A percentile compares a stretch with the other conserved stretches of the same genome.
Evolutionary conservation across 257 asterid genomes (phyloP).

Genomic region (Solanum lycopersicoides): DNA sequence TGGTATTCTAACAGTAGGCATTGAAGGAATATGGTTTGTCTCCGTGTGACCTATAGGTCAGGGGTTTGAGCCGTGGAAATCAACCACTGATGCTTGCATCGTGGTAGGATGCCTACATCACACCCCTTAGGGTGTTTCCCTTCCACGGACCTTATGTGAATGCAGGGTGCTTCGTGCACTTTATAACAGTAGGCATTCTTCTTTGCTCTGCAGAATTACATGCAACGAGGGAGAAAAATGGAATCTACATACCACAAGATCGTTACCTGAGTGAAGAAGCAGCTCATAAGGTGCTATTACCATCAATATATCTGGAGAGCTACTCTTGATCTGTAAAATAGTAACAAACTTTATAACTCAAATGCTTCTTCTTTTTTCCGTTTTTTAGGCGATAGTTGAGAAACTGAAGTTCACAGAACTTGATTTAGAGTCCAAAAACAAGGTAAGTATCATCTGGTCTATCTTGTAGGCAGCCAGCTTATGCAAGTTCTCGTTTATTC

Average conservation of each 20-base stretch:
- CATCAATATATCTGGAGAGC: not conserved
- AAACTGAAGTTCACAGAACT: slow-evolving; percentile 10
- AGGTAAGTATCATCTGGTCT: not conserved
- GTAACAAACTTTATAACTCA: not conserved
- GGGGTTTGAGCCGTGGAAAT: not conserved
- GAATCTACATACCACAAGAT: slow-evolving; percentile 20
- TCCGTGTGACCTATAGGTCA: not conserved
- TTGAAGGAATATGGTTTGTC: not conserved
- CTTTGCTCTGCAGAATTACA: slow-evolving; percentile 21
- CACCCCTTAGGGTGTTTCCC: not conserved
- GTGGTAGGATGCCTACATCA: not conserved
- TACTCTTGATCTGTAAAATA: not conserved
- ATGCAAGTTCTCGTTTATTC: not conserved
- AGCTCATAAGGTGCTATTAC: slow-evolving; percentile 22
- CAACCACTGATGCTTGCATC: not conserved
- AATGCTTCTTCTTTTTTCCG: not conserved
- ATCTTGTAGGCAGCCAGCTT: not conserved
- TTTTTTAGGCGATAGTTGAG: slow-evolving; percentile 13
- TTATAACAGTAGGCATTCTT: not conserved
- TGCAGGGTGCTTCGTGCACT: not conserved
- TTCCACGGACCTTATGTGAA: not conserved
- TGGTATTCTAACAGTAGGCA: not conserved
- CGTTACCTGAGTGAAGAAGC: slow-evolving; percentile 22
- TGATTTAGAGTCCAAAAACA: slow-evolving; percentile 15
- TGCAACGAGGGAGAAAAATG: slow-evolving; percentile 25